phyloP scores from a whole-genome alignment of 73 alveolate species.

The Tetrahymena malaccensis region DNA sequence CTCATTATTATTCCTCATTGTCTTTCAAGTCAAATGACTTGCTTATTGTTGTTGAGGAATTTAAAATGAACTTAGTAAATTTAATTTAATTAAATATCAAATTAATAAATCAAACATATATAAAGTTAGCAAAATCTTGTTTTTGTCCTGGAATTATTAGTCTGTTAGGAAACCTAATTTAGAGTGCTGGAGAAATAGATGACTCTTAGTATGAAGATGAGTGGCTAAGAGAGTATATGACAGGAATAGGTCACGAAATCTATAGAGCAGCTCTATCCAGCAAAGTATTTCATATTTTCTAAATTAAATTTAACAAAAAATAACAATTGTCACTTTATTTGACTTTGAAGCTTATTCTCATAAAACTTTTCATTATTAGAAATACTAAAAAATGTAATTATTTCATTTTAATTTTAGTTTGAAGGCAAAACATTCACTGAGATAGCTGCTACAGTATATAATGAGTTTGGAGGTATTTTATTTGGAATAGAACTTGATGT shows the following conservation, averaged over 20 bases:
- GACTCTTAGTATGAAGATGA: constrained; percentile 64
- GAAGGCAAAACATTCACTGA: constrained; percentile 76
- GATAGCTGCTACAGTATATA: constrained; percentile 72
- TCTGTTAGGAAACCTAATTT: constrained; percentile 58
- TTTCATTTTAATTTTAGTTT: constrained; percentile 31
- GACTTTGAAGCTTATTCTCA: too few species aligned
- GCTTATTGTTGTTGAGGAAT: constrained; percentile 68
- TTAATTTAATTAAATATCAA: neutral
- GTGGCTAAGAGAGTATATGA: constrained; percentile 88
- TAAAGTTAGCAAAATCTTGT: constrained; percentile 83
- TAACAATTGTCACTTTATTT: too few species aligned
- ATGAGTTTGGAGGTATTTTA: constrained; percentile 77
- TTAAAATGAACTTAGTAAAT: constrained; percentile 37
- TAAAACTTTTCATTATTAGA: neutral
- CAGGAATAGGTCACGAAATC: constrained; percentile 93
- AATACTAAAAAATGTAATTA: neutral
- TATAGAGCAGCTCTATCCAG: constrained; percentile 64
- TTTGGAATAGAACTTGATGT: constrained; percentile 92
- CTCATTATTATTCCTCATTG: constrained; percentile 69
- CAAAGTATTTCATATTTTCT: neutral
- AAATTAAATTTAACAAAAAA: too few species aligned
- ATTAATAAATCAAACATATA: constrained; percentile 42
- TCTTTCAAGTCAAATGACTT: constrained; percentile 56
- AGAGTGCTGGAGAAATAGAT: constrained; percentile 78
- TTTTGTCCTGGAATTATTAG: constrained; percentile 94